Conservation (phyloP, 768 basidiomycete species). For the Kwoniella dendrophila region DNA sequence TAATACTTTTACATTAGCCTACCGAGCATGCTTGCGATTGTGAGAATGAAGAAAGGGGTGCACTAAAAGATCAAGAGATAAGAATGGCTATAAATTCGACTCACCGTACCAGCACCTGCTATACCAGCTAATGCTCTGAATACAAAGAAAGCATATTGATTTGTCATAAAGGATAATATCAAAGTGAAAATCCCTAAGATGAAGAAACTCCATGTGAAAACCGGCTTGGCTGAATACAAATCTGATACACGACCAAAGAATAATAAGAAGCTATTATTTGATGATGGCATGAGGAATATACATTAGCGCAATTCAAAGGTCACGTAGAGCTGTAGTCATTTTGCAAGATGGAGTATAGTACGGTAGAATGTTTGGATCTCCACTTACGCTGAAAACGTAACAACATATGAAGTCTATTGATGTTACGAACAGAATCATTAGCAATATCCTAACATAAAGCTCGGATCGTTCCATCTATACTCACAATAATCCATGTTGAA, state of each 20-base stretch:
- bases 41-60: too few relatives aligned
- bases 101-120: conserved; percentile 28
- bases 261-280: conserved; percentile 34
- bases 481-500: conserved; percentile 46
- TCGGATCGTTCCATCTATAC: conserved; percentile 10
- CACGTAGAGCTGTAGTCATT: too few relatives aligned
- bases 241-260: conserved; percentile 48
- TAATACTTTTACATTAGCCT: too few relatives aligned
- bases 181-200: conserved; percentile 32
- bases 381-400: conserved; percentile 39
- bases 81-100: too few relatives aligned
- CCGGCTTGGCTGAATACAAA: conserved; percentile 42
- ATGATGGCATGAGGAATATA: neutral
- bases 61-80: too few relatives aligned
- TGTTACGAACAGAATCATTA: neutral
- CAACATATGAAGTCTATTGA: conserved; percentile 36
- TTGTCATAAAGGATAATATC: conserved; percentile 33
- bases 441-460: too few relatives aligned
- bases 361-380: neutral
- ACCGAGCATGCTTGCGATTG: too few relatives aligned
- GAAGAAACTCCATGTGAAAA: conserved; percentile 46
- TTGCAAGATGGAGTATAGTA: too few relatives aligned
- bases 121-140: conserved; percentile 37
- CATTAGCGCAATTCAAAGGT: too few relatives aligned
- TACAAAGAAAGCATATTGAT: conserved; percentile 40